Conservation (phyloP, 1,284 basidiomycete genomes). For the Apiotrichum sp. region DNA sequence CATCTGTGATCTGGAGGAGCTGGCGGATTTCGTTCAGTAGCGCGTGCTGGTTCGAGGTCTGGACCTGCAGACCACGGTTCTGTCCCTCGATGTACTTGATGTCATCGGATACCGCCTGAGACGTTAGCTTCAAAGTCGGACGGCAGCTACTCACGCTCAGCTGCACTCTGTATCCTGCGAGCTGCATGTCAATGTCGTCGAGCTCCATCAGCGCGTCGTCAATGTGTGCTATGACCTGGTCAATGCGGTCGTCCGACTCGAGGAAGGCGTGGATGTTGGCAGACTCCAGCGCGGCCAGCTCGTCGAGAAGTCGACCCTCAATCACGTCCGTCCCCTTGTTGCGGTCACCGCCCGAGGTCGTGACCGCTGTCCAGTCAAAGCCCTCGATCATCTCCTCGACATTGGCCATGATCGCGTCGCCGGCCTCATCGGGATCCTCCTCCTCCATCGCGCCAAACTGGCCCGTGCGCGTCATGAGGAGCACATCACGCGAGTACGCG, state of each 20-base stretch:
- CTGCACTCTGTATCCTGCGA: conserved; percentile 89
- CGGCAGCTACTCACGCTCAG: conserved; percentile 61
- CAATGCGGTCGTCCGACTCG: conserved; percentile 81
- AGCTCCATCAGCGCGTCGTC: conserved; percentile 80
- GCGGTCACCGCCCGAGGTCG: conserved; percentile 10
- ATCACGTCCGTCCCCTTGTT: conserved; percentile 72
- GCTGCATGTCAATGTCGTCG: conserved; percentile 75
- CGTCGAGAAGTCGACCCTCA: conserved; percentile 75
- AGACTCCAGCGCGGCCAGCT: conserved; percentile 83
- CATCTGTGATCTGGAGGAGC: conserved; percentile 89
- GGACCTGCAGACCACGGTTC: conserved; percentile 92
- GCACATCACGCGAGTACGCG: conserved; percentile 55
- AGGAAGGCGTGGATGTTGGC: conserved; percentile 96
- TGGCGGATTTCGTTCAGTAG: conserved; percentile 76
- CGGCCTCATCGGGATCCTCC: conserved; percentile 59
- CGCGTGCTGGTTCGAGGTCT: conserved; percentile 88
- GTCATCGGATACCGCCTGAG: conserved; percentile 84
- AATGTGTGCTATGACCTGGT: conserved; percentile 77
- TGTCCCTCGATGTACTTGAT: conserved; percentile 94
- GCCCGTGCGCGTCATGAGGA: conserved; percentile 53
- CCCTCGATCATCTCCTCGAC: conserved; percentile 99
- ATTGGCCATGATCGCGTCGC: conserved; percentile 74
- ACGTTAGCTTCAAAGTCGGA: conserved; percentile 3
- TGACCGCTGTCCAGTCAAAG: conserved; percentile 76
- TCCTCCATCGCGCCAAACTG: conserved; percentile 36